These are phyloP conservation scores for Trichosphaerium sp. DNA, from an alignment of 78 protist genomes.

Conservation along the genomic window DNA sequence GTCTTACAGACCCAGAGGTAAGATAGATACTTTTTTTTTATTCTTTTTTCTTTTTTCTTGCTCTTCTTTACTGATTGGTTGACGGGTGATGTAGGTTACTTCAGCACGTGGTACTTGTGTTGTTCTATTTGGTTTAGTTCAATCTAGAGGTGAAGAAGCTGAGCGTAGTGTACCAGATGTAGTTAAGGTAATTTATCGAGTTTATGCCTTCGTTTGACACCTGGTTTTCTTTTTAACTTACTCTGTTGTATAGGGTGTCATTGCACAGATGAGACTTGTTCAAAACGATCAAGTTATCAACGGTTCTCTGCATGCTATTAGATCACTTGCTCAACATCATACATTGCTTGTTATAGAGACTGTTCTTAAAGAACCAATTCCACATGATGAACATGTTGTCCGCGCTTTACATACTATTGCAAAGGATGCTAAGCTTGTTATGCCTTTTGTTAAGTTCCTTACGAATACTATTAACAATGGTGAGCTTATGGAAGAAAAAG, in stretches of 20 bases:
- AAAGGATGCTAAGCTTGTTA: slow-evolving; percentile 24
- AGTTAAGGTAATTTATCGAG: too few species aligned
- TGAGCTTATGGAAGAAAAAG: too few species aligned
- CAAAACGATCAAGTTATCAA: slow-evolving; percentile 40
- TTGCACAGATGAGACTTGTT: slow-evolving; percentile 18
- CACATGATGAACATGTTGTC: slow-evolving; percentile 28
- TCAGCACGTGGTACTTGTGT: slow-evolving; percentile 51
- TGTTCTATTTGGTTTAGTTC: slow-evolving; percentile 44
- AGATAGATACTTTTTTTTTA: too few species aligned
- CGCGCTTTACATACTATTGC: slow-evolving; percentile 39
- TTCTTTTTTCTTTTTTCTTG: too few species aligned
- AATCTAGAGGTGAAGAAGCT: slow-evolving; percentile 11
- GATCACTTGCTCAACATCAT: slow-evolving; percentile 44
- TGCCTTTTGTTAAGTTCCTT: slow-evolving; percentile 15
- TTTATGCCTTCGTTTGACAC: neutral
- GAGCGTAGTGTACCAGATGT: neutral
- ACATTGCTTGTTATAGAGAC: slow-evolving; percentile 4
- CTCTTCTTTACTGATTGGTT: too few species aligned
- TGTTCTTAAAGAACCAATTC: slow-evolving; percentile 37
- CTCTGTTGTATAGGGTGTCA: slow-evolving; percentile 16
- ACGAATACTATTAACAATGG: slow-evolving; percentile 37
- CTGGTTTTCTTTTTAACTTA: too few species aligned
- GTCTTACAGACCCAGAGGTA: slow-evolving; percentile 22
- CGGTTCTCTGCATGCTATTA: slow-evolving; percentile 46
- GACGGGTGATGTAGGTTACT: too few species aligned